Evolutionary conservation across 2,329 filamentous ascomycete genomes (phyloP), one percentile per base, ranked within the genome.

Genomic region (Leptographium radiaticola): DNA sequence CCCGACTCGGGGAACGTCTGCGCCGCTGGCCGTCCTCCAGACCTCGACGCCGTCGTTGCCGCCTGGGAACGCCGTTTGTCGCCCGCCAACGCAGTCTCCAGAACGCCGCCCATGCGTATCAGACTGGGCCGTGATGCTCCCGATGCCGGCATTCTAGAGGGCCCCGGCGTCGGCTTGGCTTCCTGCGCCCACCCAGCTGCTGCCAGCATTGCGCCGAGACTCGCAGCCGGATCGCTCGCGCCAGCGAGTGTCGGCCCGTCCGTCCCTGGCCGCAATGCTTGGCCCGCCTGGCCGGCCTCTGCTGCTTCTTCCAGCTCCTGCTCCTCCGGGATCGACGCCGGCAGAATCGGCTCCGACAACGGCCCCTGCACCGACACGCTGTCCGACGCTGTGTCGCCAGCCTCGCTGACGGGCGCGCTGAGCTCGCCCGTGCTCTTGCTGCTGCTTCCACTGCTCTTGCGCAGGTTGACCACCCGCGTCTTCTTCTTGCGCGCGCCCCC

Each of bases 381-480:
- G 30, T 68, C 67, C 25, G 74, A 73, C 16, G 68, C 71, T 12
- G 66, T 69, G 30, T 74, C 76, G 25, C 73, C 72, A 12, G 72
- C 72, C 13, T 79, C 78, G 40, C 75, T 79, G 33, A 72, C 67
- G 42, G 71, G 71, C 31, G 75, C 74, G 65, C 67, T 42, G 66
- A 66, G 13, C 65, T 67, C 55, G 76, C 75, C 5, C 20, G 38
- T 34, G 18, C 20, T 49, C 18, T 48, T 52, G 51, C 51, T 52
- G 53, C 34, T 39, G 15, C 30, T 47, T n/a, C 39, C 44, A 46
- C 50, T 51, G 53, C 40, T 73, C 57, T 77, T 81, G n/a, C 88
- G 78, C 15, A 94, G 73, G 63, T 94, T 89, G 56, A 94, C 86
- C 15, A 94, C 83, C 20, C 88, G 77, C 55, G 81, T 88, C 77